A percentile compares a stretch with the other conserved stretches of the same genome.
Evolutionary conservation across 495 filamentous ascomycete species (phyloP).

Genomic region (Pseudoneurospora amorphoporcata): DNA sequence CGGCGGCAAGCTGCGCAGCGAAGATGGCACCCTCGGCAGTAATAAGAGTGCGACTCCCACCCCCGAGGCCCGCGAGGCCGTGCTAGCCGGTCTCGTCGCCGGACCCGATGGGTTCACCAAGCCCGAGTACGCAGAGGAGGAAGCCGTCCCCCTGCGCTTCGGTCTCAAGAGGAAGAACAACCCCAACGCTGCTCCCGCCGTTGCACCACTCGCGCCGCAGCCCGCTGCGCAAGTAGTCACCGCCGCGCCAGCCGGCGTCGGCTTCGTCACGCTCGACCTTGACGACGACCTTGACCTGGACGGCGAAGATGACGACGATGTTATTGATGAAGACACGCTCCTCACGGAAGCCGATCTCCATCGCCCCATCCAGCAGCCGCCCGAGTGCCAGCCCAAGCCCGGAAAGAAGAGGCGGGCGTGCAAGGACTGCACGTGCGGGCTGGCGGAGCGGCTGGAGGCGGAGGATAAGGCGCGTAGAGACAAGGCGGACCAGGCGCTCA

Average conservation of each 20-base stretch:
- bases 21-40: slow-evolving; percentile 51
- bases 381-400: slow-evolving; percentile 70
- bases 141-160: slow-evolving; percentile 60
- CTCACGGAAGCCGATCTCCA: slow-evolving; percentile 73
- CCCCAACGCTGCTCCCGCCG: slow-evolving; percentile 1
- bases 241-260: slow-evolving; percentile 47
- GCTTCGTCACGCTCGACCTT: slow-evolving; percentile 51
- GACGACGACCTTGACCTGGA: slow-evolving; percentile 54
- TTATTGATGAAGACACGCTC: slow-evolving; percentile 84
- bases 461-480: slow-evolving; percentile 65
- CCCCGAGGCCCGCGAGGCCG: slow-evolving; percentile 53
- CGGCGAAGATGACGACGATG: slow-evolving; percentile 58
- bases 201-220: slow-evolving; percentile 15
- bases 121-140: slow-evolving; percentile 53
- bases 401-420: slow-evolving; percentile 86
- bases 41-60: slow-evolving; percentile 19
- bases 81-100: slow-evolving; percentile 68
- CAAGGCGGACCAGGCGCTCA: slow-evolving; percentile 40
- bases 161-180: slow-evolving; percentile 54
- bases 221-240: slow-evolving; percentile 15
- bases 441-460: slow-evolving; percentile 65
- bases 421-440: slow-evolving; percentile 95
- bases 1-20: slow-evolving; percentile 57
- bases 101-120: slow-evolving; percentile 58
- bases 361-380: slow-evolving; percentile 59